Evolutionary conservation across 768 basidiomycete species (phyloP), one percentile per base, ranked within the genome.

Genomic region (Auriscalpium vulgare): DNA sequence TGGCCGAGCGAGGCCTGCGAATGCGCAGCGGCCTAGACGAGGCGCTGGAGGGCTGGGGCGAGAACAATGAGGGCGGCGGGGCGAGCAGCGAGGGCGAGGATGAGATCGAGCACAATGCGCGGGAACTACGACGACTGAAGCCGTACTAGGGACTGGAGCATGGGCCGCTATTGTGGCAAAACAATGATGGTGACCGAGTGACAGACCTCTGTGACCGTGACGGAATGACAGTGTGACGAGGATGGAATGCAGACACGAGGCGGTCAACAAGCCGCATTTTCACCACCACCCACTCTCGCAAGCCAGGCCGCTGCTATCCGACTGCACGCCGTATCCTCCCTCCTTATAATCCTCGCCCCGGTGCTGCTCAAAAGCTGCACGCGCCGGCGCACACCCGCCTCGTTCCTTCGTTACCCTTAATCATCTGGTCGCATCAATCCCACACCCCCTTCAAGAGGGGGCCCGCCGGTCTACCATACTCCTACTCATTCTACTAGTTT

Each of bases 1-100:
- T 92, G 90, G 84, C 77, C 6, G 90, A 91, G 66, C 72, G 87
- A 40, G 85, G 83, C 4, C 63, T 92, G 21, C 78, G 90, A 47
- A 69, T 87, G 66, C 75, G 84, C 46, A 67, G 70, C 50, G 84
- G 79, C 0, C 57, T 91, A 62, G 87, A 90, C 11, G 83, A 83
- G 62, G 71, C 70, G 48, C 46, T 82, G 43, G 77, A 74, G 19
- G 77, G 74, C 9, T 76, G 73, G 74, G 55, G 19, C 29, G 46
- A 19, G 47, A 53, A 55, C 56, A 52, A 54, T 53, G 35, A 47
- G 51, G 29, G 57, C 2, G 29, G 29, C 29, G n/a, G 17, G 60
- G 47, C 29, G 62, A 60, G 14, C 6, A n/a, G 52, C 16, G 68
- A 60, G 47, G 68, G 65, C n/a, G 65, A 62, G 54, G 71, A 68